phyloP scores from a whole-genome alignment of 805 yeast species.

The Lipomyces orientalis region DNA sequence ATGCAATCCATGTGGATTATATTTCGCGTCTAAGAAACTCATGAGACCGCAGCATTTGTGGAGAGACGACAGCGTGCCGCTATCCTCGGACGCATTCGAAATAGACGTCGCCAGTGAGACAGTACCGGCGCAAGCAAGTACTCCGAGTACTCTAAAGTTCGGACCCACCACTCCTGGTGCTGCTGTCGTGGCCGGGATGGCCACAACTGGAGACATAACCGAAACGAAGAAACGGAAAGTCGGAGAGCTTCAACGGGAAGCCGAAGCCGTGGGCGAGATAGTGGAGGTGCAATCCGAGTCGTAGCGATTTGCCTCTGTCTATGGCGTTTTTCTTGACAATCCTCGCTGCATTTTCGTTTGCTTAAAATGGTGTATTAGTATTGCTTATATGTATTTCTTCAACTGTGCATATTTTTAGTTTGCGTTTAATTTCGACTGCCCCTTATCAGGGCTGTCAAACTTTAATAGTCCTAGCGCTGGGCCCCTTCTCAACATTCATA shows the following conservation, averaged over 20 bases:
- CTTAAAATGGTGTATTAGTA: background rate
- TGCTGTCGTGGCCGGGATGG: background rate
- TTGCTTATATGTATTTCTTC: background rate
- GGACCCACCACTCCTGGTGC: background rate
- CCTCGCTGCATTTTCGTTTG: background rate
- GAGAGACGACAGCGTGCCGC: constrained; percentile 26
- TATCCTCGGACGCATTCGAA: constrained; percentile 22
- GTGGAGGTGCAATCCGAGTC: constrained; percentile 1
- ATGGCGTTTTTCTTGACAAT: background rate
- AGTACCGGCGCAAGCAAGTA: background rate
- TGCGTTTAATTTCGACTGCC: background rate
- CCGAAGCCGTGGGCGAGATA: background rate
- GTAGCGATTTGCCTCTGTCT: background rate
- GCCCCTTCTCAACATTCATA: no score
- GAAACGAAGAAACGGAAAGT: constrained; percentile 3
- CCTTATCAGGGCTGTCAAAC: no score
- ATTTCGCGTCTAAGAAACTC: constrained; percentile 40
- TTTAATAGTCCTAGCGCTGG: no score
- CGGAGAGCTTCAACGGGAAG: constrained; percentile 2
- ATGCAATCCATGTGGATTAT: constrained; percentile 46
- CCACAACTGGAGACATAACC: background rate
- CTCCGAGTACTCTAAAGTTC: background rate
- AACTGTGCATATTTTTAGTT: background rate
- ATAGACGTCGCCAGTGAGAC: constrained; percentile 23
- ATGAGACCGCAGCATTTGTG: constrained; percentile 46